phyloP scores from a whole-genome alignment of 768 basidiomycete species.

The Hygrocybe punicea region DNA sequence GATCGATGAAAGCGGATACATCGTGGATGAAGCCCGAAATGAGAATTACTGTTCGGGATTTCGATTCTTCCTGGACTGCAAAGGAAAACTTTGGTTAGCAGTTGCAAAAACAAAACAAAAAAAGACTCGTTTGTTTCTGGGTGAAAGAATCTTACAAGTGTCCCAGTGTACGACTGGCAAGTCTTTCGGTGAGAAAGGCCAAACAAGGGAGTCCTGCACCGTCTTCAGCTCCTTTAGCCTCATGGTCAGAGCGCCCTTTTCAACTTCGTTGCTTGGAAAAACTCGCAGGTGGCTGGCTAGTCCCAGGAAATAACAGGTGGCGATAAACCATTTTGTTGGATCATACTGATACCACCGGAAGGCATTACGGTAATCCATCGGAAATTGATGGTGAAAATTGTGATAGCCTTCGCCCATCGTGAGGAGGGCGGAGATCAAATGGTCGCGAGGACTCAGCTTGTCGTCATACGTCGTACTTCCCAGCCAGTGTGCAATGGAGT shows the following conservation, averaged over 20 bases:
- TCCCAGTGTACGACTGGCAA: conserved; percentile 83
- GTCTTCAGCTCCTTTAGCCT: conserved; percentile 68
- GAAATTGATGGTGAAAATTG: conserved; percentile 90
- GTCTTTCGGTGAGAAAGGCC: conserved; percentile 56
- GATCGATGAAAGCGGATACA: conserved; percentile 63
- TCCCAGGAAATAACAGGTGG: conserved; percentile 53
- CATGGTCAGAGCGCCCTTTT: conserved; percentile 80
- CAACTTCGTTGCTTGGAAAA: conserved; percentile 87
- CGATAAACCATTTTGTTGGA: conserved; percentile 96
- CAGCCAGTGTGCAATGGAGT: conserved; percentile 83
- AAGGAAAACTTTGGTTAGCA: not conserved
- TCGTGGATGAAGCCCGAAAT: conserved; percentile 89
- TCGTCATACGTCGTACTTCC: conserved; percentile 82
- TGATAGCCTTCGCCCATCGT: conserved; percentile 90
- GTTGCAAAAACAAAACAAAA: not conserved
- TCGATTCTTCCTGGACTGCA: conserved; percentile 65
- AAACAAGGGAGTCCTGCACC: conserved; percentile 57
- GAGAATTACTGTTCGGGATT: conserved; percentile 62
- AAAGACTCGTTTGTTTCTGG: not conserved
- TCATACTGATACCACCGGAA: conserved; percentile 83
- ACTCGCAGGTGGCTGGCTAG: conserved; percentile 77
- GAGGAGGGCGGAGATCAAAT: conserved; percentile 74
- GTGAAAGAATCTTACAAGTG: conserved; percentile 50
- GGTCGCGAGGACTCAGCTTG: conserved; percentile 71
- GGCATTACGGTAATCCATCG: conserved; percentile 82